Evolutionary conservation across 805 yeast genomes (phyloP), one percentile per base, ranked within the genome.

Genomic region (Candida schatavii): DNA sequence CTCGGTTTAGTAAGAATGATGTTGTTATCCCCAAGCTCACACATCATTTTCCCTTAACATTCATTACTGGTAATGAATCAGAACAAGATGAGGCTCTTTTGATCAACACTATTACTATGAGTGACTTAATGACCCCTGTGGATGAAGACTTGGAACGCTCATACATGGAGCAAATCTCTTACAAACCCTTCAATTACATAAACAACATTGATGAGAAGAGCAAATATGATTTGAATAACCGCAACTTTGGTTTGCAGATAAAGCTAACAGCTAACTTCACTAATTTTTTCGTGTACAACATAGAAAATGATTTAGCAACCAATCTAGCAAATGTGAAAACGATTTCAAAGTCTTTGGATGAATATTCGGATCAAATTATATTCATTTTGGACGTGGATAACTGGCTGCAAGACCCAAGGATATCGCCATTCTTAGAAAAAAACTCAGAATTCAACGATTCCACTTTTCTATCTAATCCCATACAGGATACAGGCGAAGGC

Each of bases 281-380:
- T 10, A 54, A 62, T 39, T 63, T 66, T 39, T 46, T 66, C 2
- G 43, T 65, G 18, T 67, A 66, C 47, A 63, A 61, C 42, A 55
- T 55, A 41, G 47, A 46, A 5, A 48, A 29, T 17, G 33, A 39
- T n/a, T 41, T 37, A 27, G 42, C 29, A 28, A 14, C 45, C 30
- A 34, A 48, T 28, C 27, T 44, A 21, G 40, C 34, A 34, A 32
- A 40, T 17, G 43, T 39, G 17, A 55, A 52, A 31, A 32, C 49
- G 36, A 49, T 55, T 13, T 53, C 64, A 2, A 44, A 49, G 40
- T 49, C 50, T 21, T 17, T 48, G 15, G 37, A 40, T 14, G 18
- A 35, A 5, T 23, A 41, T 15, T 21, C 45, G 5, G 21, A 41
- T 6, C 48, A 50, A 32, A 37, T 30, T 28, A 46, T 57, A 14